Evolutionary conservation across 129 eudicot species (phyloP).

Genomic region (Lactuca saligna): DNA sequence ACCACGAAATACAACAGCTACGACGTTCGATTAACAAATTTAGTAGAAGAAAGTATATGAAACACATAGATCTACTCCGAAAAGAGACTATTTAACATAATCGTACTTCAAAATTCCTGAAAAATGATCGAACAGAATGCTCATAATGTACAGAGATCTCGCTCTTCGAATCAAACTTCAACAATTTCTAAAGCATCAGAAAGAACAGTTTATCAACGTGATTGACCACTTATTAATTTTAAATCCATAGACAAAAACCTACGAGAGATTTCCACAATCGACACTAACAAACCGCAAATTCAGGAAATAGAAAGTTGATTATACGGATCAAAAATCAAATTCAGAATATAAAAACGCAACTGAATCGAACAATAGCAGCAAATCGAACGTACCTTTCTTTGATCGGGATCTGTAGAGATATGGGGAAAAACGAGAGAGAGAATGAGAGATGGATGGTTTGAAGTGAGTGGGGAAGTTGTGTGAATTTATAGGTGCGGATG

Average conservation of each 20-base stretch:
- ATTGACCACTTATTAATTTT: not conserved
- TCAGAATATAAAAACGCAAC: not conserved
- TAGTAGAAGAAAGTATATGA: not conserved
- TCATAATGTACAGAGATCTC: not conserved
- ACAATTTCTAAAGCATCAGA: not conserved
- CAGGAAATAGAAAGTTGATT: not conserved
- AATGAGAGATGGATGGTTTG: slow-evolving; percentile 6
- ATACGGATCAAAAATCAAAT: not conserved
- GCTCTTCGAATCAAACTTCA: not conserved
- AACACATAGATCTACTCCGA: not conserved
- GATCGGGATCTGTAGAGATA: slow-evolving; percentile 7
- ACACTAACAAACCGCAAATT: not conserved
- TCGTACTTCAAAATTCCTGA: not conserved
- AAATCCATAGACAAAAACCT: not conserved
- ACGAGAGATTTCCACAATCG: not conserved
- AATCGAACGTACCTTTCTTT: slow-evolving; percentile 19
- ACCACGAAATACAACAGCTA: not conserved
- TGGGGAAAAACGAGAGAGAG: not conserved
- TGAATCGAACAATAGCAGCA: not conserved
- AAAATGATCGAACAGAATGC: not conserved
- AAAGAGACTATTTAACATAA: not conserved
- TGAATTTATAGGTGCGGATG: slow-evolving; percentile 41
- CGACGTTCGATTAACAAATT: not conserved
- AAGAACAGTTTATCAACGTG: not conserved
- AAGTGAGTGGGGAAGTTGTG: slow-evolving; percentile 19